phyloP scores from a whole-genome alignment of 345 rosid genomes.

The Garcia nutans region DNA sequence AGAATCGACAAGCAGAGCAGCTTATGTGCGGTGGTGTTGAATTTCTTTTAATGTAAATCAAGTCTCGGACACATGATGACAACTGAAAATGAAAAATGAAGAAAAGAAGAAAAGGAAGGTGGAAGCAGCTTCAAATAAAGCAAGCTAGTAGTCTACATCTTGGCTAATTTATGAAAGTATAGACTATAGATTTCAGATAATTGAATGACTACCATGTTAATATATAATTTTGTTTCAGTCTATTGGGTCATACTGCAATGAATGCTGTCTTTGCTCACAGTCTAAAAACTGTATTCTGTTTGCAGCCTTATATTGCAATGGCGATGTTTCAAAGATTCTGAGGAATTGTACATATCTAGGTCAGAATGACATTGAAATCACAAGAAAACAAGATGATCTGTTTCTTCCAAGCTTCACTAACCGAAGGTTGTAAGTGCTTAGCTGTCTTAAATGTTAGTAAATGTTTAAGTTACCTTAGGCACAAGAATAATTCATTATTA shows the following conservation, averaged over 20 bases:
- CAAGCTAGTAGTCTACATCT: not conserved
- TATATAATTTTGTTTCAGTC: not conserved
- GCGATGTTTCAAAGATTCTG: constrained; percentile 15
- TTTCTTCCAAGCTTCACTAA: constrained; percentile 31
- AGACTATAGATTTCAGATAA: too few species aligned
- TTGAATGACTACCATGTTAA: not conserved
- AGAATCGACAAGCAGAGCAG: not conserved
- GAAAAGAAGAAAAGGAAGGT: not conserved
- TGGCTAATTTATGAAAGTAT: not conserved
- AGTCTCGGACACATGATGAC: not conserved
- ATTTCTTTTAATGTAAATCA: not conserved
- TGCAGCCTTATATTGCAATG: constrained; percentile 40
- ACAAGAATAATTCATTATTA: not conserved
- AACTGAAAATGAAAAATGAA: not conserved
- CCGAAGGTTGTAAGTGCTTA: constrained; percentile 56
- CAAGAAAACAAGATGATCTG: constrained; percentile 29
- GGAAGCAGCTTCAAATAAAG: not conserved
- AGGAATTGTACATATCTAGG: constrained; percentile 18
- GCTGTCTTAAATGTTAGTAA: not conserved
- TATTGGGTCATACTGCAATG: not conserved
- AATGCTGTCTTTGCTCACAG: not conserved
- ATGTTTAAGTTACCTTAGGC: not conserved
- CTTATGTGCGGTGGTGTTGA: not conserved
- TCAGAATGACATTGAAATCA: constrained; percentile 20
- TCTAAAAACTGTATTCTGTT: not conserved